Conservation (phyloP, 1,284 basidiomycete genomes). For the Anthracocystis setariae region DNA sequence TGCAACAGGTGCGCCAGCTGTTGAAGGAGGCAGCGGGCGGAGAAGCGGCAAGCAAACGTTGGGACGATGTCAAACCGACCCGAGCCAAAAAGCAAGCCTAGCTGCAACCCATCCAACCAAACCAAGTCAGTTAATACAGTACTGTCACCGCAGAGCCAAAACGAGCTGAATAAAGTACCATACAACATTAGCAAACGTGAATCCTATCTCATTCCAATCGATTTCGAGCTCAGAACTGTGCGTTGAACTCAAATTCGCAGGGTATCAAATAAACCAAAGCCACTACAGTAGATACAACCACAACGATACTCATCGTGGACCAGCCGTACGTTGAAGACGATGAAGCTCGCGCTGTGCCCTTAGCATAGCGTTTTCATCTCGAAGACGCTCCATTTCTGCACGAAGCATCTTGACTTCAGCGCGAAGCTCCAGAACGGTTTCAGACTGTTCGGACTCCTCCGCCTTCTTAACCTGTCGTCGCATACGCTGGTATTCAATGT, state of each 20-base stretch:
- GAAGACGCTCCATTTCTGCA: constrained; percentile 52
- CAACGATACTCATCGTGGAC: too few species aligned
- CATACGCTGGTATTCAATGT: constrained; percentile 46
- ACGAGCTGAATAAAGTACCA: too few species aligned
- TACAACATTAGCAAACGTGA: too few species aligned
- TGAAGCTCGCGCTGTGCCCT: constrained; percentile 53
- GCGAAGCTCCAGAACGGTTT: constrained; percentile 46
- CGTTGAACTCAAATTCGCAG: too few species aligned
- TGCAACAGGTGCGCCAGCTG: constrained; percentile 26
- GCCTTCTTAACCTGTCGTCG: constrained; percentile 42
- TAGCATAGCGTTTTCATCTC: constrained; percentile 57
- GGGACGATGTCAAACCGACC: constrained; percentile 34
- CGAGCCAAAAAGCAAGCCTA: constrained; percentile 22
- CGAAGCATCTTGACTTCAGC: constrained; percentile 57
- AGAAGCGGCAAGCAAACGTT: constrained; percentile 29
- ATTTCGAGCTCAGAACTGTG: too few species aligned
- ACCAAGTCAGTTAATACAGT: too few species aligned
- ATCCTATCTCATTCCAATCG: too few species aligned
- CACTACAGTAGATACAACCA: too few species aligned
- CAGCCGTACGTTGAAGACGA: constrained; percentile 34
- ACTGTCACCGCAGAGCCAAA: too few species aligned
- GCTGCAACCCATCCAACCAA: too few species aligned
- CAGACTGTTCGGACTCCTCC: constrained; percentile 41
- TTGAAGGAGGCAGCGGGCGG: constrained; percentile 29
- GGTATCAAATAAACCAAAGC: too few species aligned